A percentile compares a stretch with the other conserved stretches of the same genome.
Evolutionary conservation across 306 rosid species (phyloP).

Genomic region (Canavalia ensiformis): DNA sequence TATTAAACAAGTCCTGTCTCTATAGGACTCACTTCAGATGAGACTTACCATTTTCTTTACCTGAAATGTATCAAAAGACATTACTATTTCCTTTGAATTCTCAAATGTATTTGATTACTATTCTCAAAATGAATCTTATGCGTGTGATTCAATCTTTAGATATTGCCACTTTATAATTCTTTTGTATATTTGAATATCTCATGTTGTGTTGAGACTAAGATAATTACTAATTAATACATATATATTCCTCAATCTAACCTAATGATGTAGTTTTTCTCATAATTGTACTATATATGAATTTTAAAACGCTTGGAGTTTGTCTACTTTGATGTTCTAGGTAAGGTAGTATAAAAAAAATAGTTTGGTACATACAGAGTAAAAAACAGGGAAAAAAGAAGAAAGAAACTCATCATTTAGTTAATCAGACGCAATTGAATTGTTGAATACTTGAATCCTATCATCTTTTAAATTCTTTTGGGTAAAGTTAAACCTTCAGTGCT

Average conservation of each 20-base stretch:
- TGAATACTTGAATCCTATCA: background rate
- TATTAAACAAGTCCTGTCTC: background rate
- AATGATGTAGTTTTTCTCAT: slow-evolving; percentile 32
- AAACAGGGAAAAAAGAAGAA: background rate
- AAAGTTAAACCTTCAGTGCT: slow-evolving; percentile 40
- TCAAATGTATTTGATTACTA: background rate
- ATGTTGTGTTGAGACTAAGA: slow-evolving; percentile 3
- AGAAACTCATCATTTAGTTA: slow-evolving; percentile 18
- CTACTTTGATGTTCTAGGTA: background rate
- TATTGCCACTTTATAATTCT: slow-evolving; percentile 12
- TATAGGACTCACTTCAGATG: slow-evolving; percentile 18
- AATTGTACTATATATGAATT: background rate
- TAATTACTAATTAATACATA: slow-evolving; percentile 17
- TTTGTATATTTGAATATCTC: slow-evolving; percentile 9
- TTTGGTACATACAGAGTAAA: background rate
- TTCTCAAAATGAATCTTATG: slow-evolving; percentile 41
- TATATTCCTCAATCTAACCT: slow-evolving; percentile 28
- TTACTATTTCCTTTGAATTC: no score
- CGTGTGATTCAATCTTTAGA: slow-evolving; percentile 39
- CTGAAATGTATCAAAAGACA: background rate
- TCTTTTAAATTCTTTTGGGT: slow-evolving; percentile 15
- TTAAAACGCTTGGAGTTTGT: background rate
- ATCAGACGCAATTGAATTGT: slow-evolving; percentile 31
- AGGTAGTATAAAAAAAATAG: background rate
- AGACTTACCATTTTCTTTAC: background rate